Percentiles rank a stretch among this genome's conserved stretches.
Evolutionary conservation across 768 basidiomycete genomes (phyloP).

Genomic region (Lactarius hengduanensis): DNA sequence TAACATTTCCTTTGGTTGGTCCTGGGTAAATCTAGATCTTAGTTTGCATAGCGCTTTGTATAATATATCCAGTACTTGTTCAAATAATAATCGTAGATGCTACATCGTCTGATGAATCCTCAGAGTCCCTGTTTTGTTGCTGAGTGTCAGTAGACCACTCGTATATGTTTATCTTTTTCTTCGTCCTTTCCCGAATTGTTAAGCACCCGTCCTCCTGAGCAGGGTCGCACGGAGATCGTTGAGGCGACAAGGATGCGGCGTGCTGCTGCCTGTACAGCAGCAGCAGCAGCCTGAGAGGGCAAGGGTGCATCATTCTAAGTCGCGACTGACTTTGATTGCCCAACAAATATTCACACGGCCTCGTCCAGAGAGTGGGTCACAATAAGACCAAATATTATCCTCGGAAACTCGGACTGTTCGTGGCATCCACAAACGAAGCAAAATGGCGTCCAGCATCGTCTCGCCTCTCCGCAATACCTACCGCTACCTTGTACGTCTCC

Average conservation of each 20-base stretch:
- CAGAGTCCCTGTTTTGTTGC: not conserved
- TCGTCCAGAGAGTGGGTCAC: not conserved
- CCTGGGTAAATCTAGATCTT: not conserved
- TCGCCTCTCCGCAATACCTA: conserved; percentile 52
- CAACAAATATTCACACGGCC: not conserved
- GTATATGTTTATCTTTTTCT: not conserved
- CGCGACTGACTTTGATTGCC: too few relatives aligned
- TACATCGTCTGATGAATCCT: not conserved
- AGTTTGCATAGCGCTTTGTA: not conserved
- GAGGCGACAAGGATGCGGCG: too few relatives aligned
- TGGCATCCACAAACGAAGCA: conserved; percentile 25
- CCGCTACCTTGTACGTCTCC: conserved; percentile 37
- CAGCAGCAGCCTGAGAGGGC: too few relatives aligned
- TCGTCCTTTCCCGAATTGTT: too few relatives aligned
- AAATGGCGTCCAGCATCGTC: conserved; percentile 44
- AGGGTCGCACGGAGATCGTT: too few relatives aligned
- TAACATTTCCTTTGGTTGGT: not conserved
- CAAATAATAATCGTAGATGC: not conserved
- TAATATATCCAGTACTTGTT: not conserved
- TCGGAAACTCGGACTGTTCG: not conserved
- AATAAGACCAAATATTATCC: not conserved
- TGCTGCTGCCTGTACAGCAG: too few relatives aligned
- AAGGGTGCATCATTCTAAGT: too few relatives aligned
- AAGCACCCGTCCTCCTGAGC: too few relatives aligned
- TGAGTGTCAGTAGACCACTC: not conserved